Evolutionary conservation across 305 asterid species (phyloP).

Genomic region (Vinca major): DNA sequence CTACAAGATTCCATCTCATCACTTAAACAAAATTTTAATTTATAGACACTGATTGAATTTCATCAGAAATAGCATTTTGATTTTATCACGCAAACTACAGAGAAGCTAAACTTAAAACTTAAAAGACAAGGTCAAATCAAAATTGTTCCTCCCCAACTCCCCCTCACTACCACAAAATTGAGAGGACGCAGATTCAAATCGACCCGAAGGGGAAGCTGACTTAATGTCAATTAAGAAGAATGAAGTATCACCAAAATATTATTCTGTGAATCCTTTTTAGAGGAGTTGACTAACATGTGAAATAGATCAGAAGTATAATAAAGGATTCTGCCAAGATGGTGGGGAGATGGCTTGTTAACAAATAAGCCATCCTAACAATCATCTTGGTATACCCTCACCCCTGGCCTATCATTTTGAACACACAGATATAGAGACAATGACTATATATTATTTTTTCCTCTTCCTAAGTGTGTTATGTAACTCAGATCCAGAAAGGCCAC

Average conservation of each 20-base stretch:
- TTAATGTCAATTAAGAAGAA: neutral
- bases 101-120: neutral
- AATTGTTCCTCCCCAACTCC: neutral
- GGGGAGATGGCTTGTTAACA: neutral
- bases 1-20: neutral
- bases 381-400: neutral
- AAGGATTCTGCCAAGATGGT: neutral
- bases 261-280: neutral
- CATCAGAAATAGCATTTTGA: neutral
- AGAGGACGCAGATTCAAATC: neutral
- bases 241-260: neutral
- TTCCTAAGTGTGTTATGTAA: slow-evolving; percentile 11
- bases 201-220: slow-evolving; percentile 1
- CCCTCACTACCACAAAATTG: neutral
- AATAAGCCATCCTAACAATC: neutral
- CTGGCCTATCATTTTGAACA: slow-evolving; percentile 1
- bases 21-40: no score
- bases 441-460: neutral
- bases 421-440: neutral
- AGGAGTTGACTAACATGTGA: neutral
- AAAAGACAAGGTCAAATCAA: neutral
- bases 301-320: neutral
- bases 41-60: neutral
- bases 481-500: slow-evolving; percentile 32
- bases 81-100: neutral